Conservation (phyloP, 257 asterid genomes). For the Osmanthus fragrans region DNA sequence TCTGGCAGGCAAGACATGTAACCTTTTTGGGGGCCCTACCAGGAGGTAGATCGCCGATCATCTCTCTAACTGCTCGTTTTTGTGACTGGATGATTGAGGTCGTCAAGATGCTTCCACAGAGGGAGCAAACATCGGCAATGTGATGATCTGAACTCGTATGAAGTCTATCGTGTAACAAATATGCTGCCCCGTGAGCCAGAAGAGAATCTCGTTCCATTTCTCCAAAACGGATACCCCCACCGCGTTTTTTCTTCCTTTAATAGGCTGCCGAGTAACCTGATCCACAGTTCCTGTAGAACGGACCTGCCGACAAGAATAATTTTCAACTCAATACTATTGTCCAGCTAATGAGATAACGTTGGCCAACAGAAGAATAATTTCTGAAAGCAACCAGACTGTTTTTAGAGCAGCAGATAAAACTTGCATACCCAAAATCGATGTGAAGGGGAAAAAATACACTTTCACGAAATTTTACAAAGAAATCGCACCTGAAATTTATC, state of each 20-base stretch:
- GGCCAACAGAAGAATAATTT: neutral
- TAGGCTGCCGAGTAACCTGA: constrained; percentile 86
- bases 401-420: neutral
- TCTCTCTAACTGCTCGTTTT: constrained; percentile 45
- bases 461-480: constrained; percentile 5
- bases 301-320: constrained; percentile 48
- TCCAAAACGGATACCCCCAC: constrained; percentile 97
- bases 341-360: neutral
- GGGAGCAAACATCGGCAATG: constrained; percentile 84
- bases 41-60: constrained; percentile 54
- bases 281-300: constrained; percentile 92
- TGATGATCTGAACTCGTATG: constrained; percentile 92
- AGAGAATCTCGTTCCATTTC: constrained; percentile 99
- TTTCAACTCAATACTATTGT: neutral
- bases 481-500: constrained; percentile 87
- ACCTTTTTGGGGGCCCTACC: constrained; percentile 60
- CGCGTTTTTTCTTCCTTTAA: constrained; percentile 93
- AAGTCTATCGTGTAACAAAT: constrained; percentile 88
- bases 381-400: neutral
- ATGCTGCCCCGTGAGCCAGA: constrained; percentile 95
- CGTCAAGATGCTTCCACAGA: constrained; percentile 84
- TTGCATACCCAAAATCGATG: neutral
- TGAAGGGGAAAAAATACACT: constrained; percentile 1
- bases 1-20: constrained; percentile 63
- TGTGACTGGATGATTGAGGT: constrained; percentile 56